These are phyloP conservation scores for Amyloporia xantha DNA, from an alignment of 768 basidiomycete species.

Conservation along the genomic window DNA sequence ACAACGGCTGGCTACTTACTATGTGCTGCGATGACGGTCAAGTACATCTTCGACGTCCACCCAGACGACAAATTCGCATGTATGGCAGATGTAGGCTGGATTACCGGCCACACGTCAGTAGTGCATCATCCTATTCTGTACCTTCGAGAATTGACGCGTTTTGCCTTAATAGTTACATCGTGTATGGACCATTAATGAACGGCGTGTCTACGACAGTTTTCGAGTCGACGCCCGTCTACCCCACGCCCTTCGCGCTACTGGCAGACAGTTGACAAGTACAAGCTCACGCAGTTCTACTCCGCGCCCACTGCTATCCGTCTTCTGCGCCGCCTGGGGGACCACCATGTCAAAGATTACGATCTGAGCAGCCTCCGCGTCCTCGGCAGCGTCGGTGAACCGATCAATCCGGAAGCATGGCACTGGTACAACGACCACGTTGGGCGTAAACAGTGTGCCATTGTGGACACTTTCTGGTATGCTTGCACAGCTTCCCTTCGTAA, in stretches of 20 bases:
- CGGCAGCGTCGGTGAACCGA: constrained; percentile 94
- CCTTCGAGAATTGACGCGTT: not conserved
- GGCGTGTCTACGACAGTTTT: constrained; percentile 86
- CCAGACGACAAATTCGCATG: constrained; percentile 94
- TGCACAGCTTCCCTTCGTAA: not conserved
- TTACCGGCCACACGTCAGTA: constrained; percentile 84
- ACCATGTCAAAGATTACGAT: constrained; percentile 81
- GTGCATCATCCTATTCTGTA: not conserved
- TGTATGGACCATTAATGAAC: constrained; percentile 90
- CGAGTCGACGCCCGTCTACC: constrained; percentile 96
- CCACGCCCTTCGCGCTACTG: constrained; percentile 95
- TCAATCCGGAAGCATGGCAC: constrained; percentile 98
- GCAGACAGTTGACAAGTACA: constrained; percentile 89
- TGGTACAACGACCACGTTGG: constrained; percentile 99
- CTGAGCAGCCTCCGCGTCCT: constrained; percentile 78
- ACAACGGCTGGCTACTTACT: constrained; percentile 88
- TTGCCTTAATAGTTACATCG: constrained; percentile 59
- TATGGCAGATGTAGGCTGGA: constrained; percentile 99
- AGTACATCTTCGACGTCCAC: constrained; percentile 97
- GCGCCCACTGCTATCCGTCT: constrained; percentile 94
- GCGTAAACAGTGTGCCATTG: constrained; percentile 79
- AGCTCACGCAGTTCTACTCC: constrained; percentile 94
- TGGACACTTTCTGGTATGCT: constrained; percentile 80
- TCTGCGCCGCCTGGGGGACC: constrained; percentile 75
- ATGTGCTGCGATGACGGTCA: constrained; percentile 85